Base-by-base conservation (phyloP, 306 rosid genomes). In the Casuarina cunninghamiana region DNA sequence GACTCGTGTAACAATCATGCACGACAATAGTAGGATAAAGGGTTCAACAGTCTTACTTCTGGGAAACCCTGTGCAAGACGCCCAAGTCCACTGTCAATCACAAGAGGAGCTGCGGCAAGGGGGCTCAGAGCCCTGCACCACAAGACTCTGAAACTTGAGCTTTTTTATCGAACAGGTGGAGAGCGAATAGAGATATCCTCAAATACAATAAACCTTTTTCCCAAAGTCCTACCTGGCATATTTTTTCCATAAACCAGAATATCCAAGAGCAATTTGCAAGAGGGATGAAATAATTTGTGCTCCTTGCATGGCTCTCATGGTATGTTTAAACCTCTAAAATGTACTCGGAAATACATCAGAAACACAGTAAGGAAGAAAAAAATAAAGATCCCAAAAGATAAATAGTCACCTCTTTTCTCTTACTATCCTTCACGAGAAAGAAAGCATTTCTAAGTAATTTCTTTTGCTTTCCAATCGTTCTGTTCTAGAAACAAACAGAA, bases 21-120 rank as follows among this genome's bases (percentile, higher is more conserved):
- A 26, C 32, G 32, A 26, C 32, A 26, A 26, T 26, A 26, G 32
- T 17, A 1, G 45, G 42, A 49, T 58, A 68, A 16, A 91, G 97
- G 32, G 32, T 26, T 26, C 32, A 26, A 26, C 32, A 26, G 32
- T 26, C 32, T 26, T 26, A 26, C 32, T 51, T 42, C 82, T 48
- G 98, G 96, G 81, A 93, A 93, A 80, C 93, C 93, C 63, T 87
- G 37, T 9, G 70, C 86, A 80, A 82, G 88, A 71, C 88, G 87
- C 74, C 97, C 96, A 35, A 93, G 89, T 51, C 98, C 97, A 72
- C 92, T 90, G 10, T 90, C 87, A 48, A 90, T 90, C 58, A 93
- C 97, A 72, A 93, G 93, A 55, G 98, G 97, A 75, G 86, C 89
- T 6, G 85, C 89, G 73, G 86, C 86, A 53, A 91, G 92, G 51